Evolutionary conservation across 805 yeast genomes (phyloP), one percentile per base, ranked within the genome.

Genomic region (Pichia sporocuriosa): DNA sequence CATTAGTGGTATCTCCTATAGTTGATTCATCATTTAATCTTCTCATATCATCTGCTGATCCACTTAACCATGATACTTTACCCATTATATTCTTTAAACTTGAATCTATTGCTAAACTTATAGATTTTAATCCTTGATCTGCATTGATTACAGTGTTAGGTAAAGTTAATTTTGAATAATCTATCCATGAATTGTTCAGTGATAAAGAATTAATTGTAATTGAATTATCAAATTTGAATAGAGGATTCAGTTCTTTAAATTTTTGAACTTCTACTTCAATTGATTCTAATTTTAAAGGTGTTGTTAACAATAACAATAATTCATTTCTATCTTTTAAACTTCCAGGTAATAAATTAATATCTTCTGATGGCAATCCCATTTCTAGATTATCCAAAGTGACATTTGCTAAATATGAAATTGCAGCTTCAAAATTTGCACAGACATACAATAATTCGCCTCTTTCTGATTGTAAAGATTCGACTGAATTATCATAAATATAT

Each of bases 371-470:
- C n/a, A 37, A 17, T 4, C 47, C 48, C n/a, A 62, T 43, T 23
- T 52, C 52, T 26, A 63, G 44, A 44, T 63, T 60, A n/a, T 54
- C 59, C 8, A 56, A 25, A 0, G 61, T 61, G 5, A 61, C 66
- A 34, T 61, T 59, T 3, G 59, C 50, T 17, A 63, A 38, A 37
- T 63, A 63, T 6, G 65, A 56, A 12, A 63, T 42, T 25, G 64
- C 54, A 4, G 68, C 68, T 44, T 63, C 67, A 38, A 61, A 53
- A 39, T 63, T 63, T 1, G 68, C 63, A 33, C 59, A 46, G 15
- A 61, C 63, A 39, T 63, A 63, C 15, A 62, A 43, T 26, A 63
- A 40, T 35, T 58, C 59, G 5, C 67, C 66, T 20, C 42, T 53
- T 34, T 60, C 64, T n/a, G 51, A 53, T 37, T 57, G 55, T 27